Evolutionary conservation across 2,329 filamentous ascomycete species (phyloP).

Genomic region (Fusarium guadeloupense): DNA sequence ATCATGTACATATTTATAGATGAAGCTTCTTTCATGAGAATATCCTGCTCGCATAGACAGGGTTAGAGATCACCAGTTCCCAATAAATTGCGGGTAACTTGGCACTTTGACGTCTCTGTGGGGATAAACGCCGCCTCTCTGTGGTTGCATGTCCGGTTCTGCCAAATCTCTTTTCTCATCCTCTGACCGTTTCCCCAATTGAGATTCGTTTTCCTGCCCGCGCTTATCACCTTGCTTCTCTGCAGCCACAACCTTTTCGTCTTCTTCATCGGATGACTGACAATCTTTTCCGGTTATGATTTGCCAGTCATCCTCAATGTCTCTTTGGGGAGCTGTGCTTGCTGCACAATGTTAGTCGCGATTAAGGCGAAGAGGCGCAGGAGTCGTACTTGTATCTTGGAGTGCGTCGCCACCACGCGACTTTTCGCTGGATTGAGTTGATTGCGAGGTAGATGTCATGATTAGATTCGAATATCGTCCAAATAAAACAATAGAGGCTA

Average conservation of each 20-base stretch:
- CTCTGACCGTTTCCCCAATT: not conserved
- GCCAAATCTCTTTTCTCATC: not conserved
- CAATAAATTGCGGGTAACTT: not conserved
- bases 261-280: not conserved
- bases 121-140: not conserved
- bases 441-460: not conserved
- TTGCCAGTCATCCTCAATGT: conserved; percentile 17
- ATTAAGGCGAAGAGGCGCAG: fast-evolving
- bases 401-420: fast-evolving
- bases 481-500: too few species aligned
- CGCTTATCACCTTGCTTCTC: too few species aligned
- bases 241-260: not conserved
- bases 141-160: not conserved
- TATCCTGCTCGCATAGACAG: not conserved
- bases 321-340: not conserved
- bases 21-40: not conserved
- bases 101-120: conserved; percentile 1
- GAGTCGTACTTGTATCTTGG: not conserved
- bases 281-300: not conserved
- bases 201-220: too few species aligned
- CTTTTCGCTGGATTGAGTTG: not conserved
- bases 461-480: not conserved
- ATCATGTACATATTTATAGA: not conserved
- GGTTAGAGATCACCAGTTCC: conserved; percentile 9
- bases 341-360: not conserved